Base-by-base conservation (phyloP, 306 rosid species). In the Dalbergia cultrata region DNA sequence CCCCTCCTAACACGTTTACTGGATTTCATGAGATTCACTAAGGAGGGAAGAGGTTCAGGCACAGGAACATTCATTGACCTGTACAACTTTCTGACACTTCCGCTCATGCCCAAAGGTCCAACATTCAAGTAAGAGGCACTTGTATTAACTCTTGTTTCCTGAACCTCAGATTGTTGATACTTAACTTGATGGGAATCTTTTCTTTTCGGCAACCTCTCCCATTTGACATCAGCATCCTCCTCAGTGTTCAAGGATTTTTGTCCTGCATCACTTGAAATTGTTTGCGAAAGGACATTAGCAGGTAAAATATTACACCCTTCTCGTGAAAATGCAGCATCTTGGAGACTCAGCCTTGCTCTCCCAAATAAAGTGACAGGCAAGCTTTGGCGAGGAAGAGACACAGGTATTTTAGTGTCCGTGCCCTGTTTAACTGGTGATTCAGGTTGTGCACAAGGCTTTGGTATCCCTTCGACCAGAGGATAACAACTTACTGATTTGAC, bases 11-110 rank as follows among this genome's bases (percentile, higher is more conserved):
- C 76, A 78, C 92, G 86, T 89, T 92, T 92, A 73, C 58, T 81
- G 49, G 87, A 59, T 35, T 89, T 94, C 89, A 85, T 69, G 16
- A 89, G 93, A 65, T 83, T 86, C 70, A 75, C 76, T 41, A 94
- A 86, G 5, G 95, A 88, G 59, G 97, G 95, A 85, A 92, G 97
- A 45, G 95, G 98, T 82, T 81, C 76, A 52, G 92, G 98, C 76
- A 90, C 87, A 65, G 95, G 84, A 64, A 92, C 88, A 78, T 89
- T 90, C 91, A 85, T 90, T 57, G 91, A 84, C 86, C 94, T 86
- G 81, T 90, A 90, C 80, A 87, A 58, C 88, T 85, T 90, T 80
- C 88, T 81, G 44, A 89, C 73, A 64, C 79, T 59, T 53, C 75
- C 92, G 54, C 76, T 86, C 76, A 89, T 90, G 47, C 85, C 85